These are phyloP conservation scores for Globisporangium spiculum DNA, from an alignment of 352 stramenopile species.

Conservation along the genomic window DNA sequence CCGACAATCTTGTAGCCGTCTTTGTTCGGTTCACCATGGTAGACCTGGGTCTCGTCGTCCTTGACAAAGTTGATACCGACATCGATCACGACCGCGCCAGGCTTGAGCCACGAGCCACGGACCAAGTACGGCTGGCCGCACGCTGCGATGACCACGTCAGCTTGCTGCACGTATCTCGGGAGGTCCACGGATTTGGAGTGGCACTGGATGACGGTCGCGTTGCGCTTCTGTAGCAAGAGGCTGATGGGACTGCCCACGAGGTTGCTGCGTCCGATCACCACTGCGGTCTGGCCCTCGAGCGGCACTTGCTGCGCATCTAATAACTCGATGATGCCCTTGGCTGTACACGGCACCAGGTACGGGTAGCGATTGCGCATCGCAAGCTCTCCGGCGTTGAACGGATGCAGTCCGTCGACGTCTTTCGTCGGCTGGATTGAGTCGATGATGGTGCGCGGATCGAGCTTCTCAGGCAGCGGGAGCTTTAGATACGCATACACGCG, in stretches of 20 bases:
- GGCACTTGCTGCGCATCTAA: constrained; percentile 87
- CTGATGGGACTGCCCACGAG: constrained; percentile 97
- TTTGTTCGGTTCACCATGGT: constrained; percentile 48
- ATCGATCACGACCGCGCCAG: constrained; percentile 96
- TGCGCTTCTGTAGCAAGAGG: constrained; percentile 93
- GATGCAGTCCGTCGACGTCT: constrained; percentile 98
- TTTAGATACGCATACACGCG: constrained; percentile 13
- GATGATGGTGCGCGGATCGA: constrained; percentile 93
- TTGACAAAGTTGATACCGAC: constrained; percentile 99
- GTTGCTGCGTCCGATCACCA: constrained; percentile 97
- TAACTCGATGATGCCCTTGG: constrained; percentile 96
- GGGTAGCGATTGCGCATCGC: constrained; percentile 82
- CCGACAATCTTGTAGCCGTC: constrained; percentile 96
- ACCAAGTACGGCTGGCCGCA: constrained; percentile 95
- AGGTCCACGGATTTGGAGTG: constrained; percentile 95
- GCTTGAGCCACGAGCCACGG: constrained; percentile 95
- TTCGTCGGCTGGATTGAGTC: constrained; percentile 92
- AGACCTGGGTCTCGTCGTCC: constrained; percentile 37
- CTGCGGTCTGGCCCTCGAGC: constrained; percentile 92
- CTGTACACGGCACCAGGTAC: constrained; percentile 95
- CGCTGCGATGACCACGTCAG: constrained; percentile 97
- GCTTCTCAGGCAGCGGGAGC: constrained; percentile 92
- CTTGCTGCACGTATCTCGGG: constrained; percentile 81
- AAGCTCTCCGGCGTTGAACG: constrained; percentile 95
- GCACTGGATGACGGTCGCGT: constrained; percentile 98